phyloP scores from a whole-genome alignment of 2,329 filamentous ascomycete species.

The Colletotrichum noveboracense region DNA sequence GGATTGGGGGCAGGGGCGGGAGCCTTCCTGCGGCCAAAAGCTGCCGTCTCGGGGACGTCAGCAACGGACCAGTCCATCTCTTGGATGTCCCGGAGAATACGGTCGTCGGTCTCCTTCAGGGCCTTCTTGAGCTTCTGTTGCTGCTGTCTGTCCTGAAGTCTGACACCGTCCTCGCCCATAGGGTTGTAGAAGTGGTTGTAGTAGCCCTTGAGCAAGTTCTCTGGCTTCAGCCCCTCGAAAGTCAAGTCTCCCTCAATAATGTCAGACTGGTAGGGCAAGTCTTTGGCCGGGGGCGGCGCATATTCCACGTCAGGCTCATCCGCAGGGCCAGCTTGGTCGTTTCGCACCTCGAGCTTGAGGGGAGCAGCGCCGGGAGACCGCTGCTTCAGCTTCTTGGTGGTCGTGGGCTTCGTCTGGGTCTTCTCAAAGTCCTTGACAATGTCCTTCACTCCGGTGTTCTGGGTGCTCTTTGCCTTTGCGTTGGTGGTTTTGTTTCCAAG shows the following conservation, averaged over 20 bases:
- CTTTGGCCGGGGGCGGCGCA: conserved; percentile 75
- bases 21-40: conserved; percentile 37
- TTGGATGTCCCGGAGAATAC: conserved; percentile 70
- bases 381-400: conserved; percentile 64
- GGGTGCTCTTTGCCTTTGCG: conserved; percentile 75
- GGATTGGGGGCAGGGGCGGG: conserved; percentile 23
- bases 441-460: conserved; percentile 68
- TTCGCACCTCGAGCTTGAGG: conserved; percentile 68
- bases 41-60: conserved; percentile 55
- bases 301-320: conserved; percentile 85
- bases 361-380: conserved; percentile 56
- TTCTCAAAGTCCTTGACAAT: conserved; percentile 66
- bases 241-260: conserved; percentile 63
- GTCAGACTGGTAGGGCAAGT: conserved; percentile 73
- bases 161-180: conserved; percentile 72
- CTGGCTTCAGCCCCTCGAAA: conserved; percentile 61
- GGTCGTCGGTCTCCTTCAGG: conserved; percentile 65
- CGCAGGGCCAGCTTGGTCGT: conserved; percentile 50
- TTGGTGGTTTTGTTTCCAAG: conserved; percentile 97
- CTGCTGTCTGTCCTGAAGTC: conserved; percentile 65
- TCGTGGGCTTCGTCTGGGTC: conserved; percentile 64
- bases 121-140: conserved; percentile 56
- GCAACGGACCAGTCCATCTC: conserved; percentile 65
- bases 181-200: conserved; percentile 65
- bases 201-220: conserved; percentile 66